These are phyloP conservation scores for Rehmannia glutinosa DNA, from an alignment of 257 asterid genomes.

Conservation along the genomic window DNA sequence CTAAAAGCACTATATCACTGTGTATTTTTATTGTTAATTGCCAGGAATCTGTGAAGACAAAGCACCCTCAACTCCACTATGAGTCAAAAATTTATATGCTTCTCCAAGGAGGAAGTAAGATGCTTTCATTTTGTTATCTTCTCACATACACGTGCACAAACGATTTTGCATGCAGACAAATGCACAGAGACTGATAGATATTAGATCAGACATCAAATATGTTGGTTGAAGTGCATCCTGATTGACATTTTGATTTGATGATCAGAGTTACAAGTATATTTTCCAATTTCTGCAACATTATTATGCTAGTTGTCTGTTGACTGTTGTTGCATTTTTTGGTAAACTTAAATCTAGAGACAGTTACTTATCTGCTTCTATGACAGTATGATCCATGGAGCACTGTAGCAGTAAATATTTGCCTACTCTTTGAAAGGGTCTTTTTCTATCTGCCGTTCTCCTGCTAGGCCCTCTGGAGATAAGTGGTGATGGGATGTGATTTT, in stretches of 20 bases:
- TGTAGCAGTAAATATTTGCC: too few relatives aligned
- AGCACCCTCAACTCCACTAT: slow-evolving; percentile 96
- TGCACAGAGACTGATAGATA: not conserved
- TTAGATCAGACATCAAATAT: not conserved
- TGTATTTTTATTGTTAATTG: slow-evolving; percentile 4
- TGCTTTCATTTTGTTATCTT: not conserved
- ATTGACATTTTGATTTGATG: slow-evolving; percentile 4
- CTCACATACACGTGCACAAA: not conserved
- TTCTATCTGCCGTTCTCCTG: too few relatives aligned
- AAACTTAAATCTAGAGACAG: not conserved
- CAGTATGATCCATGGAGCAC: not conserved
- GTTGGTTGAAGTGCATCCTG: not conserved
- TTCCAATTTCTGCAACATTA: not conserved
- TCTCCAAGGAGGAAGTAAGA: slow-evolving; percentile 98
- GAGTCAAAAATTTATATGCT: slow-evolving; percentile 87
- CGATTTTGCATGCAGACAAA: not conserved
- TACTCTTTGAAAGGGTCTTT: too few relatives aligned
- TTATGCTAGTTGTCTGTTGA: not conserved
- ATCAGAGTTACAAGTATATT: not conserved
- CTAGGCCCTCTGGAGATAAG: too few relatives aligned
- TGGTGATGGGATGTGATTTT: not conserved
- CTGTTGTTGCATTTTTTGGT: not conserved
- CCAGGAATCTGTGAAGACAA: slow-evolving; percentile 86
- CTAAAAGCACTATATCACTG: not conserved
- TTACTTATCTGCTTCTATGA: not conserved